These are phyloP conservation scores for Biscogniauxia marginata DNA, from an alignment of 2,329 filamentous ascomycete species.

Conservation along the genomic window DNA sequence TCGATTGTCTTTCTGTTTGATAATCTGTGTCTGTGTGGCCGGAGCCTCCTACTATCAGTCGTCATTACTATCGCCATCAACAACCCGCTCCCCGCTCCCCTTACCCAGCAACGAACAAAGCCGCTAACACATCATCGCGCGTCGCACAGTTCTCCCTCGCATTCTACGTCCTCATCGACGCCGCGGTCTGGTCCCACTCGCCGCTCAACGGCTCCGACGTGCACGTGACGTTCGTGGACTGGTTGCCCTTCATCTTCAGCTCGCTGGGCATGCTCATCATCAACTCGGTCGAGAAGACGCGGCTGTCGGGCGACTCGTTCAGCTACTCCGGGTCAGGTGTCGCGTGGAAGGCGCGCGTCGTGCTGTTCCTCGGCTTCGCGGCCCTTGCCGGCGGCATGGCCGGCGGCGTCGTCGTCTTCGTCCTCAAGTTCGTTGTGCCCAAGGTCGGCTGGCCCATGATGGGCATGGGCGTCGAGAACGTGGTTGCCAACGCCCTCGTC, in stretches of 20 bases:
- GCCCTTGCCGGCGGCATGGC: slow-evolving; percentile 66
- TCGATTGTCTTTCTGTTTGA: slow-evolving; percentile 21
- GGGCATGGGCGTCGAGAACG: slow-evolving; percentile 64
- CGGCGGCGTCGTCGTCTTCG: slow-evolving; percentile 66
- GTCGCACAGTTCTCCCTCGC: slow-evolving; percentile 61
- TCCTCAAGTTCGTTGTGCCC: slow-evolving; percentile 62
- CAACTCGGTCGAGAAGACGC: slow-evolving; percentile 67
- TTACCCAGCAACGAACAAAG: slow-evolving; percentile 8
- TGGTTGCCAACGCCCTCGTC: slow-evolving; percentile 64
- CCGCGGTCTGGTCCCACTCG: slow-evolving; percentile 65
- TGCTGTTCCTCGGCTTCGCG: slow-evolving; percentile 66
- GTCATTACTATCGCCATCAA: too few relatives aligned
- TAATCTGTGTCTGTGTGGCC: too few relatives aligned
- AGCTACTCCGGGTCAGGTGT: slow-evolving; percentile 62
- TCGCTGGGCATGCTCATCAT: slow-evolving; percentile 69
- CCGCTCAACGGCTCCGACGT: slow-evolving; percentile 57
- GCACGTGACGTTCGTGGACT: slow-evolving; percentile 68
- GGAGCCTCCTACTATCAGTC: too few relatives aligned
- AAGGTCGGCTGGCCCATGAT: slow-evolving; percentile 58
- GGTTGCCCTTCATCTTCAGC: slow-evolving; percentile 67
- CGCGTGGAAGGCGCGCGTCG: slow-evolving; percentile 67
- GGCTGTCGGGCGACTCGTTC: slow-evolving; percentile 62
- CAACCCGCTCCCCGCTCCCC: too few relatives aligned
- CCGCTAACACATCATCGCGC: too few relatives aligned
- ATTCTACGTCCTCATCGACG: slow-evolving; percentile 68